Evolutionary conservation across 768 basidiomycete genomes (phyloP).

Genomic region (Agaricus blazei): DNA sequence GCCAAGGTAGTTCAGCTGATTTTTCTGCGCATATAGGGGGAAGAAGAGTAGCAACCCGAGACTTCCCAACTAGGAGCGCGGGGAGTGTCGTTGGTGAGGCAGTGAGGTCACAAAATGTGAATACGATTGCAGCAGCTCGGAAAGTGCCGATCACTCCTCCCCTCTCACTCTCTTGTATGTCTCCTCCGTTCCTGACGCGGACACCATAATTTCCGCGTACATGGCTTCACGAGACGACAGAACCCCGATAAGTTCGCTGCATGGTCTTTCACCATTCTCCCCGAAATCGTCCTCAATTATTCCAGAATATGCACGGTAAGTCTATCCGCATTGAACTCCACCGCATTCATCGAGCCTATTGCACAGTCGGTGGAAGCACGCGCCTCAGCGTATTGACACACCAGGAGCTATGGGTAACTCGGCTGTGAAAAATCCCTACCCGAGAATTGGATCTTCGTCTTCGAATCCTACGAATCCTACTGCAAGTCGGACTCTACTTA

Average conservation of each 20-base stretch:
- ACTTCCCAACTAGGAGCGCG: too few species aligned
- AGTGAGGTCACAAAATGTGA: background rate
- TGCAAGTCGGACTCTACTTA: background rate
- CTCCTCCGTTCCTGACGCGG: slow-evolving; percentile 2
- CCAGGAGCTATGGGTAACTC: background rate
- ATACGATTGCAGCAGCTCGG: slow-evolving; percentile 9
- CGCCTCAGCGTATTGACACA: background rate
- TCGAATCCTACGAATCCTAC: background rate
- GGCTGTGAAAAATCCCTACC: slow-evolving; percentile 1
- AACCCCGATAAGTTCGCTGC: background rate
- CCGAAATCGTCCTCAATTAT: background rate
- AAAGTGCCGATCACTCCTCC: slow-evolving; percentile 9
- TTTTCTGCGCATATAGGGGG: too few species aligned
- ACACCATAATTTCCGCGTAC: background rate
- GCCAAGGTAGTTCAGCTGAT: too few species aligned
- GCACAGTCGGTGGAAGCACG: background rate
- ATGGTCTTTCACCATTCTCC: background rate
- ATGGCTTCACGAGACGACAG: slow-evolving; percentile 10
- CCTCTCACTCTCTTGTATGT: slow-evolving; percentile 15
- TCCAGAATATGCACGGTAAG: background rate
- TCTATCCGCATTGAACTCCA: background rate
- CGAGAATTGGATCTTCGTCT: background rate
- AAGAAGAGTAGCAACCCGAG: too few species aligned
- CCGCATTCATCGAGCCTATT: background rate
- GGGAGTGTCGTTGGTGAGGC: background rate